These are phyloP conservation scores for Eragrostis tef DNA, from an alignment of 202 grass and related monocot species.

Conservation along the genomic window DNA sequence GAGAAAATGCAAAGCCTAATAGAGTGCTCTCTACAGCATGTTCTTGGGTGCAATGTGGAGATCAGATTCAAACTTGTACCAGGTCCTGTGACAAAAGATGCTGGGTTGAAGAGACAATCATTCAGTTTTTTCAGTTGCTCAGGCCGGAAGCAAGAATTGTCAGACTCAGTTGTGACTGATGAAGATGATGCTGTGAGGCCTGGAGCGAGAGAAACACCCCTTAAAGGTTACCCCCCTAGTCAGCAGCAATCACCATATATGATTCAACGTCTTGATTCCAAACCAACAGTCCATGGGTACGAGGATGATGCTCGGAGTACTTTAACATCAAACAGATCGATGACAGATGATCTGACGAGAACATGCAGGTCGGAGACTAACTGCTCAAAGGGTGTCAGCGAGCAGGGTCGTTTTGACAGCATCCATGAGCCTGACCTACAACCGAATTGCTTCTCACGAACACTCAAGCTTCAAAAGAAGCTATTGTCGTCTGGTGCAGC, in stretches of 20 bases:
- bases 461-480: conserved; percentile 77
- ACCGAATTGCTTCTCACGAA: conserved; percentile 83
- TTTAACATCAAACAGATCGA: conserved; percentile 68
- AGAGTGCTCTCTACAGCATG: conserved; percentile 71
- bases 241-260: conserved; percentile 60
- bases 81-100: conserved; percentile 53
- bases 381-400: conserved; percentile 63
- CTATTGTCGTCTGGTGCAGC: conserved; percentile 69
- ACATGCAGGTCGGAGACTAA: conserved; percentile 62
- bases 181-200: conserved; percentile 57
- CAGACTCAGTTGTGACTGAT: conserved; percentile 72
- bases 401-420: conserved; percentile 60
- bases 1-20: conserved; percentile 81
- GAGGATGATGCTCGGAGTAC: conserved; percentile 65
- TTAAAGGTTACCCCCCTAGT: conserved; percentile 72
- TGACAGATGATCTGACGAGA: conserved; percentile 65
- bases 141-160: conserved; percentile 82
- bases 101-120: conserved; percentile 73
- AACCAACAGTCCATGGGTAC: conserved; percentile 52
- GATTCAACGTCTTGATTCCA: conserved; percentile 50
- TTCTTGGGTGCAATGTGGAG: conserved; percentile 89
- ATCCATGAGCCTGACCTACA: conserved; percentile 76
- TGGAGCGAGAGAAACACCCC: conserved; percentile 59
- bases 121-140: conserved; percentile 92
- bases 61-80: conserved; percentile 76